Evolutionary conservation across 805 yeast genomes (phyloP), one percentile per base, ranked within the genome.

Genomic region (Sugiyamaella smithiae): DNA sequence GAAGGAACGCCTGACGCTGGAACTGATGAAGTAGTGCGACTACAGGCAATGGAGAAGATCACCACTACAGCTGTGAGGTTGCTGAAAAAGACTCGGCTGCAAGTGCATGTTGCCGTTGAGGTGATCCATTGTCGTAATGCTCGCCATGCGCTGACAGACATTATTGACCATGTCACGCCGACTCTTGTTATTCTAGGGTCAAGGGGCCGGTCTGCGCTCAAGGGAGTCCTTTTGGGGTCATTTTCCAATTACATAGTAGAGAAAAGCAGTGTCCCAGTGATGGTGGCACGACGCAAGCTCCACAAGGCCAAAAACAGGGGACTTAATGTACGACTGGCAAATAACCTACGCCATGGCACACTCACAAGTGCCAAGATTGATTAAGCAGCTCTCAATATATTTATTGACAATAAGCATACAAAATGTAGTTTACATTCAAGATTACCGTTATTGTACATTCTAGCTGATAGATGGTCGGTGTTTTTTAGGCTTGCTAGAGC

Each of bases 71-170:
- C 69, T 4, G 59, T 70, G 49, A 68, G 69, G 17, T 67, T 84
- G 53, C 70, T 84, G 46, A 79, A 75, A 59, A 70, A 81, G 57
- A 85, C 90, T 16, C 80, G 83, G 61, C 71, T 84, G 46, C 88
- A 83, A 62, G 81, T 84, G 36, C 88, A 84, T 66, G 77, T 84
- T 38, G 87, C 84, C 26, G 71, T 84, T 51, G 88, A 84, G 64
- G 83, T 84, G 23, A 75, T 84, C 43, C 90, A 84, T 63, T 87
- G 85, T 63, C 87, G 86, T 16, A 81, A 81, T 44, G 87, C 90
- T 5, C 69, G 85, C 54, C 88, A 84, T 61, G 76, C 84, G 63
- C 74, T 84, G 49, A 75, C 82, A 46, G 88, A 82, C 57, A 71
- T 84, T 45, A 82, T 84, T 49, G 87, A 84, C 59, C 80, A 82